Evolutionary conservation across 129 eudicot species (phyloP).

Genomic region (Lonicera japonica): DNA sequence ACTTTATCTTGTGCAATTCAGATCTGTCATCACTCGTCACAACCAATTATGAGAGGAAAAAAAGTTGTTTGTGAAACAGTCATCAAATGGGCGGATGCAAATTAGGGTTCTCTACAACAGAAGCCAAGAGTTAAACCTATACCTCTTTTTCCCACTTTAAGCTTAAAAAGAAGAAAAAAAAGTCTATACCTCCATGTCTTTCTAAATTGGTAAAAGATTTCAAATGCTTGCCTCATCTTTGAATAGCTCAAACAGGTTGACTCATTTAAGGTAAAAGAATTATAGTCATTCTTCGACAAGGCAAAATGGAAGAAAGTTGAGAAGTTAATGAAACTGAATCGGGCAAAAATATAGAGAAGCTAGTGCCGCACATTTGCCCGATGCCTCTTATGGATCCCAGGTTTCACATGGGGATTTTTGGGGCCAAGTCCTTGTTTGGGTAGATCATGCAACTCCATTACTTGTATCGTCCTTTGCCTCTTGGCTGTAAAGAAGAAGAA

Average conservation of each 20-base stretch:
- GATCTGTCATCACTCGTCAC: conserved; percentile 1
- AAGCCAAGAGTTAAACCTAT: background rate
- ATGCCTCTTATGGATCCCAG: conserved; percentile 59
- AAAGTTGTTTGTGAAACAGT: background rate
- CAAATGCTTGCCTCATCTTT: background rate
- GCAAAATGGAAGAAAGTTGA: background rate
- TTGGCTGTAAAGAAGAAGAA: conserved; percentile 49
- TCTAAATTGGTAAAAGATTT: background rate
- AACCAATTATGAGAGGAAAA: background rate
- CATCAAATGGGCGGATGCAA: conserved; percentile 2
- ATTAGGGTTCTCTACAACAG: background rate
- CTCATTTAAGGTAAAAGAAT: background rate
- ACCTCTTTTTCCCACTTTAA: background rate
- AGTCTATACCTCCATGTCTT: conserved; percentile 1
- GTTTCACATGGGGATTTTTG: conserved; percentile 45
- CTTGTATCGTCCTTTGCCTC: conserved; percentile 85
- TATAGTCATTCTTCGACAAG: no score
- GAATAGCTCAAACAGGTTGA: background rate
- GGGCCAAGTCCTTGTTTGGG: conserved; percentile 56
- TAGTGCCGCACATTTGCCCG: conserved; percentile 50
- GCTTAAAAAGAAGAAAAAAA: no score
- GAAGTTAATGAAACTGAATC: background rate
- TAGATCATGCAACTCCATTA: conserved; percentile 83
- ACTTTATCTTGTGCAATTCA: conserved; percentile 5
- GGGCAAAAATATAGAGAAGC: conserved; percentile 9